Evolutionary conservation across 202 grass and related monocot genomes (phyloP), one percentile per base, ranked within the genome.

Genomic region (Digitaria exilis): DNA sequence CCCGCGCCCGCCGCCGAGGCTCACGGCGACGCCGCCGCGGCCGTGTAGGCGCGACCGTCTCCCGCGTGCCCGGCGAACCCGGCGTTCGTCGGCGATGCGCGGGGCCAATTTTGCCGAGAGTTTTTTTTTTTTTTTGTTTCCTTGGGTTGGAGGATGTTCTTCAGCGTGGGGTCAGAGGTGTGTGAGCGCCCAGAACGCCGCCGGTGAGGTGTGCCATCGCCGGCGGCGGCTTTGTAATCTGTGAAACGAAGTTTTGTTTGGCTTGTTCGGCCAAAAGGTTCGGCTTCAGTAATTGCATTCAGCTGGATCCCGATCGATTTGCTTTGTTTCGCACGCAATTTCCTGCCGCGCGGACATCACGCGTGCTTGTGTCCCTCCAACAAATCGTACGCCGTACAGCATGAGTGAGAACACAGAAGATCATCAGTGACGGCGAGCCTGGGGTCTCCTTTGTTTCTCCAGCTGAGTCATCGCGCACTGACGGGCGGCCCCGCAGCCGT

Each of bases 81-180:
- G 42, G n/a, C n/a, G n/a, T n/a, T n/a, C n/a, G n/a, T n/a, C 42
- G 42, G 42, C 42, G 42, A 44, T n/a, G n/a, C 43, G 61, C 61
- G 34, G 76, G 65, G 29, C 46, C 88, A 86, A 68, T 86, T 89
- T 89, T 90, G 88, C 18, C 19, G 18, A 32, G 41, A 68, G 29
- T n/a, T 60, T 56, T n/a, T 48, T 15, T 45, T 56, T 60, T 54
- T n/a, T n/a, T n/a, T n/a, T n/a, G n/a, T n/a, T n/a, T n/a, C n/a
- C n/a, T n/a, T n/a, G n/a, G n/a, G n/a, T n/a, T n/a, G n/a, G n/a
- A n/a, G n/a, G n/a, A 4, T 45, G 75, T 51, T 19, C 1, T 32
- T 32, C 59, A 9, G 37, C 26, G 26, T 30, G 43, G 43, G 25
- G 41, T 68, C 17, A 18, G 15, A 2, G 12, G 18, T 61, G 28